phyloP scores from a whole-genome alignment of 208 protist species.

The Zelonia costaricensis region DNA sequence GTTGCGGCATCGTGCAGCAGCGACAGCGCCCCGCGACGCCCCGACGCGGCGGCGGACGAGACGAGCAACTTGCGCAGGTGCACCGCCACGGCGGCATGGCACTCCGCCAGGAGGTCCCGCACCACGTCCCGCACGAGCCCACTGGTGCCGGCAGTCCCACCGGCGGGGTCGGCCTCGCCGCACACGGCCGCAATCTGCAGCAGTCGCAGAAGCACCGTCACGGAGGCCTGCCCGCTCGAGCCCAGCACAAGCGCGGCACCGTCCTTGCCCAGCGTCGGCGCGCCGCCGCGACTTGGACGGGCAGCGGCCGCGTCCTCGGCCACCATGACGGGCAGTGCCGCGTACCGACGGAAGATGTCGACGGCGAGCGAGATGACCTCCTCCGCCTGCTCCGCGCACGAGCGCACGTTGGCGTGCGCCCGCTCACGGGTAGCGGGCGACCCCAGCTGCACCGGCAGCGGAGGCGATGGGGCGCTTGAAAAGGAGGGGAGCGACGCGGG shows the following conservation, averaged over 20 bases:
- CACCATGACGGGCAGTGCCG: conserved; percentile 23
- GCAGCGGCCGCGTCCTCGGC: neutral
- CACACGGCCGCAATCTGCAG: conserved; percentile 15
- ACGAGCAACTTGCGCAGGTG: conserved; percentile 25
- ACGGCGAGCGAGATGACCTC: conserved; percentile 14
- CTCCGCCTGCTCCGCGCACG: conserved; percentile 6
- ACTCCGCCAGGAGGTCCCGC: neutral
- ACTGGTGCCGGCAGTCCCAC: neutral
- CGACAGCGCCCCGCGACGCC: conserved; percentile 26
- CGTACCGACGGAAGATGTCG: conserved; percentile 45
- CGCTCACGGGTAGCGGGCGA: neutral
- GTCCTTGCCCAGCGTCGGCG: neutral
- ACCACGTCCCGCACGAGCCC: neutral
- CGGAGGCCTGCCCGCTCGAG: conserved; percentile 13
- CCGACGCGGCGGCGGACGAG: conserved; percentile 45
- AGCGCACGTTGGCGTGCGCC: neutral
- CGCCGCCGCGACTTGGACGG: neutral
- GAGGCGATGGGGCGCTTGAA: neutral
- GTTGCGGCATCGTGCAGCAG: conserved; percentile 28
- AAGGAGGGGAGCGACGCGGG: conserved; percentile 1
- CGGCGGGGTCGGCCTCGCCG: conserved; percentile 11
- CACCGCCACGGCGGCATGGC: conserved; percentile 15
- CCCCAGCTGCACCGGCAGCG: conserved; percentile 1
- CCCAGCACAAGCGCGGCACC: neutral
- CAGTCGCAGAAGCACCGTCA: conserved; percentile 42